phyloP scores from a whole-genome alignment of 768 basidiomycete species.

The Pleurotus cornucopiae region DNA sequence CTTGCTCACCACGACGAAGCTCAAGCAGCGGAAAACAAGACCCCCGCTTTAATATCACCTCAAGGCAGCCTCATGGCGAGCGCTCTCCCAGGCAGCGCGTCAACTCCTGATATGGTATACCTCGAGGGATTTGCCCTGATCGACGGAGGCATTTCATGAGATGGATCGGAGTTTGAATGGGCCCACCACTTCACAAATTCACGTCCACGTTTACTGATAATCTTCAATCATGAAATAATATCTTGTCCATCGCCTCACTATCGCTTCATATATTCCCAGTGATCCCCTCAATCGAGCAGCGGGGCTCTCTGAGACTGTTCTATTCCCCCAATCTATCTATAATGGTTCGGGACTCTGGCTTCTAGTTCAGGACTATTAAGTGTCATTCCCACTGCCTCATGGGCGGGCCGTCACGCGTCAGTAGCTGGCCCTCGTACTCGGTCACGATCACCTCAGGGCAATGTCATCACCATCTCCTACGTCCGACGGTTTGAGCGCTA shows the following conservation, averaged over 20 bases:
- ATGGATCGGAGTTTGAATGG: conserved; percentile 2
- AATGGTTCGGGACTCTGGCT: neutral
- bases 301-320: no score
- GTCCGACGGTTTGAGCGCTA: no score
- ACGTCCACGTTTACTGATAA: conserved; percentile 6
- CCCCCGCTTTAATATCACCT: conserved; percentile 10
- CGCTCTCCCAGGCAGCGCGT: neutral
- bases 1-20: conserved; percentile 1
- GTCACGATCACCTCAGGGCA: neutral
- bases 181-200: conserved; percentile 6
- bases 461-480: neutral
- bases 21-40: conserved; percentile 9
- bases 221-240: neutral
- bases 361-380: neutral
- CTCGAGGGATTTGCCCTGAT: conserved; percentile 2
- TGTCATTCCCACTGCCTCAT: conserved; percentile 4
- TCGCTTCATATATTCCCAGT: no score
- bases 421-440: neutral
- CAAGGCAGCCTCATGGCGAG: conserved; percentile 6
- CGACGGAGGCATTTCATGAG: neutral
- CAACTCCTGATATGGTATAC: conserved; percentile 1
- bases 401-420: neutral
- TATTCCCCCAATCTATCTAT: neutral
- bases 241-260: no score
- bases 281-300: no score